Base-by-base conservation (phyloP, 441 rosid species). In the Pelargonium myrrhifolium region DNA sequence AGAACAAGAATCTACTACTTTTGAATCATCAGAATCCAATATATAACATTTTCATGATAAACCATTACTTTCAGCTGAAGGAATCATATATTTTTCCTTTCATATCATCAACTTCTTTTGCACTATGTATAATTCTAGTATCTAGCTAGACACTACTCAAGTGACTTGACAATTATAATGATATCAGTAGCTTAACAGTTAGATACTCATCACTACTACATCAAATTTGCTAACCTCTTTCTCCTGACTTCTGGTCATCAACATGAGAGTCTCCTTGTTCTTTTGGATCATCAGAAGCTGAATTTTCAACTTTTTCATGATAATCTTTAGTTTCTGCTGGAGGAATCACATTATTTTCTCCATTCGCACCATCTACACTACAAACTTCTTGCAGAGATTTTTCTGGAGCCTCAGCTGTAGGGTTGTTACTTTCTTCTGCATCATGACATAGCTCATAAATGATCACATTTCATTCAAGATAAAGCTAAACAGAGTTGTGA, bases 351-450 rank as follows among this genome's bases (percentile, higher is more conserved):
- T 75, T 65, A 66, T 55, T 77, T 71, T 67, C 76, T 53, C 14
- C 62, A 15, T 67, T 65, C 35, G 42, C 55, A 40, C 53, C 77
- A 68, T 71, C 66, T 64, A 62, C 47, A 55, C 4, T 55, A 35
- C 24, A 47, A 61, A 75, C 63, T 70, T 75, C 83, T 3, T 73
- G 72, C 55, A 37, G n/a, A 49, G 74, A 74, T 58, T 63, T 70
- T 20, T 49, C 76, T 60, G 51, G 65, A 28, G 49, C 70, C 65
- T 69, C 73, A 5, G 37, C 60, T 17, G 8, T 65, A 8, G 12
- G n/a, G 56, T 49, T 31, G 22, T 55, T 70, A 53, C 77, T 68
- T 63, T 74, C 78, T 62, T 80, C 84, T 78, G 79, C 71, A 62
- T 65, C 8, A 64, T 47, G 65, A 47, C 60, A 65, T 17, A 3